Conservation (phyloP, 768 basidiomycete genomes). For the Leccinum incarnatum region DNA sequence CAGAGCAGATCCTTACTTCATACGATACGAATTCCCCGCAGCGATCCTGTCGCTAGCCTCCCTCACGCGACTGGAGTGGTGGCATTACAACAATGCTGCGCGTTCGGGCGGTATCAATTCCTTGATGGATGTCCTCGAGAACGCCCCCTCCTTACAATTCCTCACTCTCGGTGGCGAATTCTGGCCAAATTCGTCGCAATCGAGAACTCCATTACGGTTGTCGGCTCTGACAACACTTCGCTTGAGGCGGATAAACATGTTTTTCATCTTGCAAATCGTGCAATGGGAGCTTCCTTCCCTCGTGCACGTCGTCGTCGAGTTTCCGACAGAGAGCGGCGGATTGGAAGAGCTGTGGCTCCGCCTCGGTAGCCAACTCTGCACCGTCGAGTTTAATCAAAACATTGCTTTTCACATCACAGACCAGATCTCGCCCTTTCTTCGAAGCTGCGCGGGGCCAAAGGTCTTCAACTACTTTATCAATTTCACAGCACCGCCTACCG, state of each 20-base stretch:
- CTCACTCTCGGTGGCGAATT: constrained; percentile 52
- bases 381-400: constrained; percentile 57
- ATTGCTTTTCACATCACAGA: constrained; percentile 52
- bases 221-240: constrained; percentile 53
- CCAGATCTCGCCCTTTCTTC: constrained; percentile 45
- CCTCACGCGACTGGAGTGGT: constrained; percentile 67
- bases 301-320: constrained; percentile 50
- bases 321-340: constrained; percentile 36
- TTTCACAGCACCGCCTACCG: constrained; percentile 38
- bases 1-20: constrained; percentile 17
- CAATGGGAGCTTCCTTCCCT: constrained; percentile 55
- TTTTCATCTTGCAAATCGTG: constrained; percentile 48
- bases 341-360: constrained; percentile 47
- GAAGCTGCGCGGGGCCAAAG: constrained; percentile 42
- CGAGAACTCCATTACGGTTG: constrained; percentile 35
- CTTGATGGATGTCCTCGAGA: constrained; percentile 47
- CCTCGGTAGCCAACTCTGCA: constrained; percentile 49
- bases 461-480: constrained; percentile 56
- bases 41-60: constrained; percentile 44
- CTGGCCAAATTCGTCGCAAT: constrained; percentile 26
- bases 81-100: constrained; percentile 55
- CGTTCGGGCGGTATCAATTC: constrained; percentile 67
- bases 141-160: constrained; percentile 54
- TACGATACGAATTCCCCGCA: constrained; percentile 54
- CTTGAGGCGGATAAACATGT: constrained; percentile 45